Conservation (phyloP, 148 eudicot genomes). For the Chenopodium album region DNA sequence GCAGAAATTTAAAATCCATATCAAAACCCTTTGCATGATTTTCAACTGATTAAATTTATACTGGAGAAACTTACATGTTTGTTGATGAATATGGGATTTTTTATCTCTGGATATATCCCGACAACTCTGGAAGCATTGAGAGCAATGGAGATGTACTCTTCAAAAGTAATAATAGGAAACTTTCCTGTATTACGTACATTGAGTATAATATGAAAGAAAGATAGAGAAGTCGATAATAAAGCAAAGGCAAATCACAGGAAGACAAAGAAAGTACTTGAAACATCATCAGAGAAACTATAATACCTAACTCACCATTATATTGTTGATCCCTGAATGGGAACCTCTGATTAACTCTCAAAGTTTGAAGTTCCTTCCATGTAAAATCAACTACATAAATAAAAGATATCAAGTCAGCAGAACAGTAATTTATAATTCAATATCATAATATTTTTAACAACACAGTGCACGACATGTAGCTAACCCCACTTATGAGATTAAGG, state of each 20-base stretch:
- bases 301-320: constrained; percentile 55
- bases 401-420: not conserved
- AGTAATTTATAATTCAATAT: not conserved
- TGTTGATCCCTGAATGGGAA: constrained; percentile 74
- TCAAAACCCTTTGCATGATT: not conserved
- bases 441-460: not conserved
- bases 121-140: constrained; percentile 82
- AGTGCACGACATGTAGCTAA: too few species aligned
- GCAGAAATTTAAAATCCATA: too few species aligned
- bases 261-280: not conserved
- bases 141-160: constrained; percentile 83
- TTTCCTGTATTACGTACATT: constrained; percentile 49
- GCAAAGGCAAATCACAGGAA: not conserved
- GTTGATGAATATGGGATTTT: constrained; percentile 77
- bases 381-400: constrained; percentile 61
- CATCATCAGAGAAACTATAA: not conserved
- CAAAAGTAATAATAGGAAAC: constrained; percentile 74
- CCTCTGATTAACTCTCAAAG: constrained; percentile 67
- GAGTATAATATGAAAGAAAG: not conserved
- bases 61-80: constrained; percentile 54
- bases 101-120: constrained; percentile 91
- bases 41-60: not conserved
- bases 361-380: constrained; percentile 76
- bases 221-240: not conserved
- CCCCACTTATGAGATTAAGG: too few species aligned